Evolutionary conservation across 208 protist genomes (phyloP), one percentile per base, ranked within the genome.

Genomic region (Trypanosoma brucei): DNA sequence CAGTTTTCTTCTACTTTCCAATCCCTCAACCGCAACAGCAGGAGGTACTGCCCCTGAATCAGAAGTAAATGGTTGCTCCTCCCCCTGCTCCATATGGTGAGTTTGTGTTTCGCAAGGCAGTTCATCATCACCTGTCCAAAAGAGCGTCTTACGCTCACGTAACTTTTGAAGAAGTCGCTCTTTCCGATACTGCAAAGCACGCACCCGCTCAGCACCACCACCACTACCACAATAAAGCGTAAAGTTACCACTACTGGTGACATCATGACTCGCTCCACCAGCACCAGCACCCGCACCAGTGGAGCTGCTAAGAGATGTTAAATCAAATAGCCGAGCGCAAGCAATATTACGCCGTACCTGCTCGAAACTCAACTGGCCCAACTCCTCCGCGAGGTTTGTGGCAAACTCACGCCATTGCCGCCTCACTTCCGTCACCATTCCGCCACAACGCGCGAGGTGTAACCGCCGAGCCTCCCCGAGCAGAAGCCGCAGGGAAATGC

Each of bases 401-500:
- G 55, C 45, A 38, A 68, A 13, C 5, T 9, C 4, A 30, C 53
- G 39, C 62, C 62, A 67, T 1, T 53, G 3, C 22, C 37, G 5
- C 40, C 35, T 58, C 2, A 42, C 42, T 31, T 35, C 30, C 30
- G 7, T 0, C 30, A 54, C 6, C 50, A 6, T n/a, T 44, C 55
- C 13, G 14, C 54, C 6, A 22, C 22, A 38, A 37, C 59, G 62
- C 4, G 30, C 35, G 38, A 62, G 36, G 46, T 68, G 36, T 9
- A 11, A n/a, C 34, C 65, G 39, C 53, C 60, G 51, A 44, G 62
- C 52, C 57, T 68, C 62, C 38, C 62, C 48, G 40, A 70, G 33
- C 49, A 64, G 48, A 37, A 65, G 9, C 50, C 59, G 38, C 35
- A 75, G 50, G 48, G 69, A 3, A 31, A 69, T 34, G 62, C 53